A percentile compares a stretch with the other conserved stretches of the same genome.
Evolutionary conservation across 176 grass and related monocot species (phyloP).

Genomic region (Zoysia japonica): DNA sequence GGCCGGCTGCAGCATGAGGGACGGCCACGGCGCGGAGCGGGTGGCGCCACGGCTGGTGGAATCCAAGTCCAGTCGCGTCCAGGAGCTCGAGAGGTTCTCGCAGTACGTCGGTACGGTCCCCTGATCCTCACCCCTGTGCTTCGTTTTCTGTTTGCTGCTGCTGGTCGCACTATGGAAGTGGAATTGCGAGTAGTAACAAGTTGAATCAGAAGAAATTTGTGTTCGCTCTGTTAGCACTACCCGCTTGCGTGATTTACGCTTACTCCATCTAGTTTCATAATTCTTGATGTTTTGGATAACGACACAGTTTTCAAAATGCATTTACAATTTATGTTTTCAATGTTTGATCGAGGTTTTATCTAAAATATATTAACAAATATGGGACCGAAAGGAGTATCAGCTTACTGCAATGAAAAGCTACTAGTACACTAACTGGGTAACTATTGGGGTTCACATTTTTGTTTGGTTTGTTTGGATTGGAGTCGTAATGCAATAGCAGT

Average conservation of each 20-base stretch:
- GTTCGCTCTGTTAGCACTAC: not conserved
- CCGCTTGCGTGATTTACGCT: not conserved
- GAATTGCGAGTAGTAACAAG: not conserved
- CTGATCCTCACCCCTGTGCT: not conserved
- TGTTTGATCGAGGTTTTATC: no score
- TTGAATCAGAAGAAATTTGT: not conserved
- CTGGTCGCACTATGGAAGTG: not conserved
- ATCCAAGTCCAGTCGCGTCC: constrained; percentile 52
- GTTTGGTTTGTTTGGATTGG: not conserved
- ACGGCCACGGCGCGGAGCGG: constrained; percentile 18
- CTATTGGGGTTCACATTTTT: not conserved
- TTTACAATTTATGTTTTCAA: no score
- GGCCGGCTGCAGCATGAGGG: constrained; percentile 40
- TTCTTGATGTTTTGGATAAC: no score
- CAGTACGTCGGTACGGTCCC: constrained; percentile 73
- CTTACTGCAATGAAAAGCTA: no score
- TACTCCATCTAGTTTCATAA: not conserved
- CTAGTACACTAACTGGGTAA: not conserved
- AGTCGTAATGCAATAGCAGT: no score
- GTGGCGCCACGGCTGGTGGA: constrained; percentile 60
- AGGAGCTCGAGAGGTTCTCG: constrained; percentile 79
- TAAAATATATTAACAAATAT: no score
- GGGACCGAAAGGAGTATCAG: no score
- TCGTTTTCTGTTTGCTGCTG: not conserved
- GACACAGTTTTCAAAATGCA: no score